Evolutionary conservation across 176 grass and related monocot species (phyloP).

Genomic region (Coix lacrymajobi): DNA sequence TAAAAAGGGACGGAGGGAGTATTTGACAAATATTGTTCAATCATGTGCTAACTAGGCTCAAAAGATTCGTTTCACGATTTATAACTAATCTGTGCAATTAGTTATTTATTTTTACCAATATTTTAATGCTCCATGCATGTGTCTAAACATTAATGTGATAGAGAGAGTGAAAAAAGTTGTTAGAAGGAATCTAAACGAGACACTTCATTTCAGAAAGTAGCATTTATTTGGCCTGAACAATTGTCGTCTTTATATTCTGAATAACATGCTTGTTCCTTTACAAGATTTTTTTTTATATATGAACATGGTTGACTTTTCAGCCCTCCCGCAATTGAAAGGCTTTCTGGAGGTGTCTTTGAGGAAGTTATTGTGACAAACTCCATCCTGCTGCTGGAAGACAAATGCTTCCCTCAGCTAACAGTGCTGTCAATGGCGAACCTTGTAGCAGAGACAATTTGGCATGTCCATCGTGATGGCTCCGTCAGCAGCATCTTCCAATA

Average conservation of each 20-base stretch:
- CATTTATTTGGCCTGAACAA: not conserved
- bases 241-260: not conserved
- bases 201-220: not conserved
- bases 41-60: no score
- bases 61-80: no score
- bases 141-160: no score
- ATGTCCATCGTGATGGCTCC: slow-evolving; percentile 69
- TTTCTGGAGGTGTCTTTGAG: slow-evolving; percentile 78
- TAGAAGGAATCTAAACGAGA: no score
- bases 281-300: not conserved
- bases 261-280: slow-evolving; percentile 1
- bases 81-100: no score
- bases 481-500: slow-evolving; percentile 78
- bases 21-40: no score
- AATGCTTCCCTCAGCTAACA: slow-evolving; percentile 71
- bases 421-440: slow-evolving; percentile 94
- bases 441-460: slow-evolving; percentile 83
- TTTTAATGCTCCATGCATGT: no score
- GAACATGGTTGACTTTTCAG: slow-evolving; percentile 34
- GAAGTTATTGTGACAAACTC: slow-evolving; percentile 92
- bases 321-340: slow-evolving; percentile 81
- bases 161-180: no score
- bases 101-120: no score
- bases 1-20: no score
- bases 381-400: slow-evolving; percentile 55